Evolutionary conservation across 306 rosid genomes (phyloP), one percentile per base, ranked within the genome.

Genomic region (Lablab purpureus): DNA sequence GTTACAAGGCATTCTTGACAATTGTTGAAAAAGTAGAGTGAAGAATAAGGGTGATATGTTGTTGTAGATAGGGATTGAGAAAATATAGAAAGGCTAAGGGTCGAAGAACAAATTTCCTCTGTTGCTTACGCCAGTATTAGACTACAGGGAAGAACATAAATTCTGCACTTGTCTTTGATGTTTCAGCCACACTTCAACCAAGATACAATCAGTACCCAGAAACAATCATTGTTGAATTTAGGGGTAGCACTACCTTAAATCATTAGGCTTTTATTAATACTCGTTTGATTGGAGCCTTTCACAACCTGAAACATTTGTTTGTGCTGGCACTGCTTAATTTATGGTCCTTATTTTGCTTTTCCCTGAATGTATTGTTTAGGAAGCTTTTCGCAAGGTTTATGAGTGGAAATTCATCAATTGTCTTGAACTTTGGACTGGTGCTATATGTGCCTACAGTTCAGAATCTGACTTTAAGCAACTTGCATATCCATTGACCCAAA

Each of bases 341-440:
- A 19, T 40, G 65, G 62, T 72, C 77, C 89, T 85, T 55, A 37
- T 67, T 32, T 40, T 73, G 68, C 60, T 64, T 63, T 59, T 27
- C 37, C n/a, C 11, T 71, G 80, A 41, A 15, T 88, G 71, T 80
- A 15, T 87, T 80, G 74, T 82, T 25, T 65, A 95, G 99, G 99
- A 95, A 90, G 88, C 97, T 71, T 95, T 93, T 74, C 93, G 90
- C 30, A 95, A 92, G 87, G 98, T 95, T 66, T 95, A 91, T 69
- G 99, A 91, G 78, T 92, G 98, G 98, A 95, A 95, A 72, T 92
- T 86, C 85, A 90, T 95, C 68, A 91, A 89, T 83, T 92, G 94
- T 87, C 99, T 95, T 76, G 98, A 92, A 83, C 97, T 95, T 60
- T 95, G 98, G 99, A 91, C 97, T 27, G 89, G 89, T 63, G 94